A percentile compares a stretch with the other conserved stretches of the same genome.
phyloP scores from a whole-genome alignment of 2,329 filamentous ascomycete genomes.

The Colletotrichum siamense region DNA sequence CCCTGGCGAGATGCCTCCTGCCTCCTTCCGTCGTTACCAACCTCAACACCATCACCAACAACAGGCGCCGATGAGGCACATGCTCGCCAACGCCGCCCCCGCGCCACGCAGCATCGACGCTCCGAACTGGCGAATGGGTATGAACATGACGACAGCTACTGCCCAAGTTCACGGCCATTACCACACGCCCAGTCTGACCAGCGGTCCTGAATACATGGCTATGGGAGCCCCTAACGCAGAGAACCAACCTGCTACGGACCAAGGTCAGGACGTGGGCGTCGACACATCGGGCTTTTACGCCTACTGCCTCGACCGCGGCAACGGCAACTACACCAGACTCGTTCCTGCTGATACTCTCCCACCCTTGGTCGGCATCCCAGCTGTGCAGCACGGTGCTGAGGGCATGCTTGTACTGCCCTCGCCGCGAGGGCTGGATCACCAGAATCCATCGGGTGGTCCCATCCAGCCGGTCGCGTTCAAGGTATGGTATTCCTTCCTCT shows the following conservation, averaged over 20 bases:
- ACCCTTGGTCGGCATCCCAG: slow-evolving; percentile 46
- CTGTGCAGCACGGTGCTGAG: slow-evolving; percentile 38
- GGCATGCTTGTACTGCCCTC: slow-evolving; percentile 55
- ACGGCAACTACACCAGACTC: slow-evolving; percentile 59
- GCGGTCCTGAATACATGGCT: neutral
- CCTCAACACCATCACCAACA: neutral
- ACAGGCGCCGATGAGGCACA: neutral
- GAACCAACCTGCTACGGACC: slow-evolving; percentile 15
- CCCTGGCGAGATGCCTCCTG: neutral
- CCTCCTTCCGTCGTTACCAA: neutral
- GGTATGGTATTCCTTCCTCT: slow-evolving; percentile 35
- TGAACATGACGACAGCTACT: slow-evolving; percentile 27
- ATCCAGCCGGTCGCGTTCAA: slow-evolving; percentile 38
- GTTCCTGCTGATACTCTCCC: slow-evolving; percentile 61
- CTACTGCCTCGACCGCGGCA: slow-evolving; percentile 60
- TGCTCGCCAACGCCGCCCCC: neutral
- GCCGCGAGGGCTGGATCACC: slow-evolving; percentile 40
- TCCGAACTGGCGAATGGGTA: slow-evolving; percentile 7
- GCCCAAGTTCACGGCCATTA: slow-evolving; percentile 44
- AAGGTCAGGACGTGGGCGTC: neutral
- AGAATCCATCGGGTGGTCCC: slow-evolving; percentile 41
- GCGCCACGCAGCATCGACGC: slow-evolving; percentile 1
- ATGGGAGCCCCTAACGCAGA: neutral
- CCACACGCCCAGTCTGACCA: slow-evolving; percentile 27
- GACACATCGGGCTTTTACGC: slow-evolving; percentile 39